Evolutionary conservation across 257 asterid species (phyloP).

Genomic region (Dorcoceras hygrometricum): DNA sequence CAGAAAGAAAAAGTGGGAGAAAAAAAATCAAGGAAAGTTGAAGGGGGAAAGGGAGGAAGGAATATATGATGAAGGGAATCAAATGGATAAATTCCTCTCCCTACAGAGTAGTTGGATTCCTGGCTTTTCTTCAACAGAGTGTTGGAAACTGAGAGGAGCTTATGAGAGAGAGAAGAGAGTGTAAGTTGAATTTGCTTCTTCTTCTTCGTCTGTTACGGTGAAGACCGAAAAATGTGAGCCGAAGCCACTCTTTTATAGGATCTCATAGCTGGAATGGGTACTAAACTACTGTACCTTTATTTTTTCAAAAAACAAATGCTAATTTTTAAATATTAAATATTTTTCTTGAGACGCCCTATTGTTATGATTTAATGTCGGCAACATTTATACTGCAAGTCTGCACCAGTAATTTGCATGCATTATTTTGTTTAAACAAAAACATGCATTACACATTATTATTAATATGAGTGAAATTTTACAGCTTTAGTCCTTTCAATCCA

Average conservation of each 20-base stretch:
- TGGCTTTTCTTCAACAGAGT: constrained; percentile 12
- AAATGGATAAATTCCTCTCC: constrained; percentile 20
- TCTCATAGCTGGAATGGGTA: constrained; percentile 24
- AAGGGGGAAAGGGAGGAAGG: constrained; percentile 17
- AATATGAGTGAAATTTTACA: too few relatives aligned
- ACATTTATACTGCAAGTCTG: too few relatives aligned
- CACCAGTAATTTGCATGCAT: too few relatives aligned
- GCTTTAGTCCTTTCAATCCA: too few relatives aligned
- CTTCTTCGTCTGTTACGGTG: constrained; percentile 27
- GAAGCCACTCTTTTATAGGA: constrained; percentile 55
- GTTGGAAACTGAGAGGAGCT: constrained; percentile 6
- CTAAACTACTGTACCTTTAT: not conserved
- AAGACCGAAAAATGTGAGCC: constrained; percentile 41
- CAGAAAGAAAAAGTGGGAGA: constrained; percentile 11
- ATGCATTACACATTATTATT: too few relatives aligned
- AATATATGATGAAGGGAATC: constrained; percentile 32
- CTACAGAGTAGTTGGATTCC: too few relatives aligned
- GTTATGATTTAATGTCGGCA: too few relatives aligned
- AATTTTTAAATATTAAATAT: too few relatives aligned
- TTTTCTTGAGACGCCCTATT: not conserved
- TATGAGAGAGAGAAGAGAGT: not conserved
- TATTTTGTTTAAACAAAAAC: too few relatives aligned
- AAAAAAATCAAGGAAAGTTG: constrained; percentile 3
- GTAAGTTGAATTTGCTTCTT: constrained; percentile 10
- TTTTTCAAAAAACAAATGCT: too few relatives aligned